These are phyloP conservation scores for Mariannaea sp. DNA, from an alignment of 2,329 filamentous ascomycete genomes.

Conservation along the genomic window DNA sequence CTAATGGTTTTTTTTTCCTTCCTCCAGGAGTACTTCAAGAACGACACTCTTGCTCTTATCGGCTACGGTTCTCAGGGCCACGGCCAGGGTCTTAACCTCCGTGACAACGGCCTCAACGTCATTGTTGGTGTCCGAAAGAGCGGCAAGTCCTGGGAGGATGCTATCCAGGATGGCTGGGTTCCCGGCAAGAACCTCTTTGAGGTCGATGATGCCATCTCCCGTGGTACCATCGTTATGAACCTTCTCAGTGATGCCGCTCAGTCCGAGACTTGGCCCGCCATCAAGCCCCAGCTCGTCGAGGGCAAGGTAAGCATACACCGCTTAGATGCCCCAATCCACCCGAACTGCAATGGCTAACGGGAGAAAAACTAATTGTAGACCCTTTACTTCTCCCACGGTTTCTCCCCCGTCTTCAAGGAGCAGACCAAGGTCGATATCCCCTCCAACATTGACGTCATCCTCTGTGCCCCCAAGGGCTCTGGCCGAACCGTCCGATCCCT, in stretches of 20 bases:
- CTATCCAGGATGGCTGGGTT: constrained; percentile 95
- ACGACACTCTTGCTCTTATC: constrained; percentile 98
- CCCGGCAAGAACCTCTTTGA: constrained; percentile 99
- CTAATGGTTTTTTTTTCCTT: constrained; percentile 19
- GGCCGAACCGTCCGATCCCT: constrained; percentile 97
- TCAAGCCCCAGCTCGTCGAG: constrained; percentile 98
- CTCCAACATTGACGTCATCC: constrained; percentile 96
- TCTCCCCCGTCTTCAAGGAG: constrained; percentile 99
- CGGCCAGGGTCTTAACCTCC: constrained; percentile 98
- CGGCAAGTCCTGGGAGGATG: constrained; percentile 98
- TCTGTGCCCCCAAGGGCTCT: constrained; percentile 98
- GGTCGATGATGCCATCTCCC: constrained; percentile 92
- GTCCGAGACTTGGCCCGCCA: constrained; percentile 96
- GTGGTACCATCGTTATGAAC: constrained; percentile 98
- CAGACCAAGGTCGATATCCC: constrained; percentile 98
- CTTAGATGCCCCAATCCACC: not conserved
- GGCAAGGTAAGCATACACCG: constrained; percentile 76
- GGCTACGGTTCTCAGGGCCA: constrained; percentile 98
- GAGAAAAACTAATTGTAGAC: constrained; percentile 61
- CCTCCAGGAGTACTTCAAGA: constrained; percentile 96
- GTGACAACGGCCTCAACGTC: constrained; percentile 99
- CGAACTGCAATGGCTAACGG: constrained; percentile 29
- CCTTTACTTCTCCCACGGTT: constrained; percentile 99
- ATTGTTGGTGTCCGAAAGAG: constrained; percentile 99
- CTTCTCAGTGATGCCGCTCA: constrained; percentile 96